phyloP scores from a whole-genome alignment of 2,329 filamentous ascomycete genomes.

The Diaporthe destruens region DNA sequence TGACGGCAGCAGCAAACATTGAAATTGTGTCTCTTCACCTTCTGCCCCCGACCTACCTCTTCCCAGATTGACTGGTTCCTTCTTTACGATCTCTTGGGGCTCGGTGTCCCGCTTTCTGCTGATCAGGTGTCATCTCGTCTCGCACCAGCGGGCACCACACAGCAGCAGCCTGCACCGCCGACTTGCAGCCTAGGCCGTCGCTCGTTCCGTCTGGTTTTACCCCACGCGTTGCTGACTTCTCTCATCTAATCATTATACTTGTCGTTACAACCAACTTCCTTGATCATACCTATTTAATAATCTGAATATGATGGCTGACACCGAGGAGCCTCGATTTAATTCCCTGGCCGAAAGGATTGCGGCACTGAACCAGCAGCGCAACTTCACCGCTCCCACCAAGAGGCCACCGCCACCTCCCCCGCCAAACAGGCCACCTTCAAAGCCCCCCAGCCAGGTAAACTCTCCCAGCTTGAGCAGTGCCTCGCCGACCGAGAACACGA shows the following conservation, averaged over 20 bases:
- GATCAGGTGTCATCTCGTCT: slow-evolving; percentile 11
- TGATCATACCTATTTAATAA: slow-evolving; percentile 4
- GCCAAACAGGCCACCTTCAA: slow-evolving; percentile 56
- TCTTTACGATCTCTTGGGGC: not conserved
- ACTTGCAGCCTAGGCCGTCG: slow-evolving; percentile 2
- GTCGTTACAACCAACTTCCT: slow-evolving; percentile 24
- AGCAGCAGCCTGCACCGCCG: slow-evolving; percentile 14
- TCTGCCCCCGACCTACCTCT: not conserved
- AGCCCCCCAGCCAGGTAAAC: slow-evolving; percentile 45
- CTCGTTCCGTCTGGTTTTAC: slow-evolving; percentile 24
- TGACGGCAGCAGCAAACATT: slow-evolving; percentile 29
- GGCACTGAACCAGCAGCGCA: slow-evolving; percentile 72
- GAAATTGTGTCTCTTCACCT: slow-evolving; percentile 6
- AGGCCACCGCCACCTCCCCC: slow-evolving; percentile 62
- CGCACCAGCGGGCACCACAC: not conserved
- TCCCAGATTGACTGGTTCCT: not conserved
- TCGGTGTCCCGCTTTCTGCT: slow-evolving; percentile 16
- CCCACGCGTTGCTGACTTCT: not conserved
- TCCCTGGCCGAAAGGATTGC: slow-evolving; percentile 73
- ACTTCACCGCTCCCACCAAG: slow-evolving; percentile 61
- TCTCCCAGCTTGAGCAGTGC: slow-evolving; percentile 42
- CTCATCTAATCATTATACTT: slow-evolving; percentile 12
- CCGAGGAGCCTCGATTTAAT: slow-evolving; percentile 72
- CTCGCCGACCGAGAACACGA: slow-evolving; percentile 44
- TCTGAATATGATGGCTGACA: slow-evolving; percentile 65